Base-by-base conservation (phyloP, 257 asterid species). In the Marsdenia floribunda region DNA sequence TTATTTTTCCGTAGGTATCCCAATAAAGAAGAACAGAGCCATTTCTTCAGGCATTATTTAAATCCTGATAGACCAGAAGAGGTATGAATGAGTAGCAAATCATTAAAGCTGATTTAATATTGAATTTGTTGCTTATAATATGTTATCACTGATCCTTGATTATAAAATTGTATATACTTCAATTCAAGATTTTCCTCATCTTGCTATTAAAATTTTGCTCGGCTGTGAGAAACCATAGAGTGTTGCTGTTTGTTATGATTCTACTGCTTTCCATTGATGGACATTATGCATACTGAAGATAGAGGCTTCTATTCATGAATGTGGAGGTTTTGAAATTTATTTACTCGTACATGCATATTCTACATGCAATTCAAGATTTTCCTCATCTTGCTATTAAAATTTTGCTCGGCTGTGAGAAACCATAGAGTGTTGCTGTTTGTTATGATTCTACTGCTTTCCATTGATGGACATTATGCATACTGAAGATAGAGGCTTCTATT, bases 1-100 rank as follows among this genome's bases (percentile, higher is more conserved):
- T 72, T 54, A 59, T 85, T 82, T 75, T 58, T 73, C 12, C 82
- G 70, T 85, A 93, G 98, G 86, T 91, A 85, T 83, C 98, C 98
- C 47, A 82, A 71, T 80, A 88, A 90, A 82, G 91, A 82, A 69
- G 95, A 87, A 69, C 98, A 94, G 60, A 82, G 64, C 72, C 82
- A 85, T 86, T 94, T 94, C 84, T 90, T 92, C 91, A 84, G 95
- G 84, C 91, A 94, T 88, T 92, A 94, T 83, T 75, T 94, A 72
- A 75, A 81, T 57, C 89, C 96, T 40, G 89, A 89, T 42, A 77
- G 78, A 59, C 90, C 93, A 15, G 72, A 84, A 3, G 86, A 88
- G 96, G 98, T 93, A 83, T 67, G 85, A 68, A 7, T 22, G 57
- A n/a, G 22, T 63, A 29, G 14, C 26, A 37, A 64, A 16, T 35